These are phyloP conservation scores for Giardia duodenalis DNA, from an alignment of 208 protist genomes.

Conservation along the genomic window DNA sequence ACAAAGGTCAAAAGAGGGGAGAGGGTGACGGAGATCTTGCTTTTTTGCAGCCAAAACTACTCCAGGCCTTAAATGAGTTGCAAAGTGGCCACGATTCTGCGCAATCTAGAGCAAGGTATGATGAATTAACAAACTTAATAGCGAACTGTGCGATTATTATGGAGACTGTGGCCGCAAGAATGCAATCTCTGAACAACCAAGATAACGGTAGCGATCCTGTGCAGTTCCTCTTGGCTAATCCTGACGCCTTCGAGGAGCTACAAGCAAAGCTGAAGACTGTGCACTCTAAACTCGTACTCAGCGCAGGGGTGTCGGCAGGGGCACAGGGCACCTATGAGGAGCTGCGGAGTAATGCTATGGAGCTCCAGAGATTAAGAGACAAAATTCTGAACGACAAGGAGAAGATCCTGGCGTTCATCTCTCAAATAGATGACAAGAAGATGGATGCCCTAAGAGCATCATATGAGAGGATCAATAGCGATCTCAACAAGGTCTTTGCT, in stretches of 20 bases:
- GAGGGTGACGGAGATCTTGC: too few species aligned
- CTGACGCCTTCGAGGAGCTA: not conserved
- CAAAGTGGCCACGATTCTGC: too few species aligned
- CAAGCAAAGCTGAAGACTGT: not conserved
- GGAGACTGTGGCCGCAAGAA: too few species aligned
- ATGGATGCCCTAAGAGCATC: conserved; percentile 49
- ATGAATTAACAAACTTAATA: too few species aligned
- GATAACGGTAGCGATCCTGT: too few species aligned
- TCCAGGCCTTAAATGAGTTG: too few species aligned
- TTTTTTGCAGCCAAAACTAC: too few species aligned
- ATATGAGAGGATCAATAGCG: conserved; percentile 46
- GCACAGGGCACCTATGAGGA: not conserved
- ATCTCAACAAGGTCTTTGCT: conserved; percentile 71
- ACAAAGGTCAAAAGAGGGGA: too few species aligned
- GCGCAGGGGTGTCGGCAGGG: not conserved
- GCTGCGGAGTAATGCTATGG: not conserved
- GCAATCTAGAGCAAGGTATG: too few species aligned
- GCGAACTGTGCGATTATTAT: too few species aligned
- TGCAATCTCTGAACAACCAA: too few species aligned
- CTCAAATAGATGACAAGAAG: conserved; percentile 39
- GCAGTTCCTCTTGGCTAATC: too few species aligned
- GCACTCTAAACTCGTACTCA: not conserved
- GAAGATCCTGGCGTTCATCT: conserved; percentile 53
- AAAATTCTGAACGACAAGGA: conserved; percentile 60
- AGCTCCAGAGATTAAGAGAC: conserved; percentile 17